phyloP scores from a whole-genome alignment of 2,329 filamentous ascomycete species.

The Microcera coccophila region DNA sequence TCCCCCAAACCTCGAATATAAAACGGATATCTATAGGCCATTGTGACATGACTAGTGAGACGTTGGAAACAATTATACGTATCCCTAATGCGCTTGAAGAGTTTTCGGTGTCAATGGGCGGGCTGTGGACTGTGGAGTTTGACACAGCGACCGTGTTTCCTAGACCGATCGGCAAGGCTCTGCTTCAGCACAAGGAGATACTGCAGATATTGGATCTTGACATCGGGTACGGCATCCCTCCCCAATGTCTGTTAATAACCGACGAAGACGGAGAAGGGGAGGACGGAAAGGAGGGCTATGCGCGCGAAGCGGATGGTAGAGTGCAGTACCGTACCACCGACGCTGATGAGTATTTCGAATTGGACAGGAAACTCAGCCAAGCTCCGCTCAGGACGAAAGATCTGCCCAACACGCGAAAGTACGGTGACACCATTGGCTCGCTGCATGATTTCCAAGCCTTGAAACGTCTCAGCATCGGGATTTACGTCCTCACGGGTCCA shows the following conservation, averaged over 20 bases:
- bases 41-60: background rate
- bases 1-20: slow-evolving; percentile 6
- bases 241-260: too few relatives aligned
- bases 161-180: background rate
- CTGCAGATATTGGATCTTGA: slow-evolving; percentile 5
- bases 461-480: slow-evolving; percentile 5
- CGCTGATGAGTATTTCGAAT: slow-evolving; percentile 1
- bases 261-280: too few relatives aligned
- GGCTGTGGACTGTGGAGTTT: background rate
- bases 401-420: background rate
- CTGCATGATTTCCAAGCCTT: slow-evolving; percentile 5
- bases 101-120: slow-evolving; percentile 3
- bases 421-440: slow-evolving; percentile 5
- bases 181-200: slow-evolving; percentile 5
- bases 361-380: slow-evolving; percentile 2
- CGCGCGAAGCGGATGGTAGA: background rate
- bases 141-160: background rate
- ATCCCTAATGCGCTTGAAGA: slow-evolving; percentile 8
- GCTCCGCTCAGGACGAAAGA: background rate
- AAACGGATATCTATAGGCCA: slow-evolving; percentile 6
- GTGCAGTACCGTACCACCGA: background rate
- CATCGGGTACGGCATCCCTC: slow-evolving; percentile 1
- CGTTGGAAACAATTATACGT: slow-evolving; percentile 4
- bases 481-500: background rate
- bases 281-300: too few relatives aligned